phyloP scores from a whole-genome alignment of 805 yeast species.

The Ogataea salicorniae region DNA sequence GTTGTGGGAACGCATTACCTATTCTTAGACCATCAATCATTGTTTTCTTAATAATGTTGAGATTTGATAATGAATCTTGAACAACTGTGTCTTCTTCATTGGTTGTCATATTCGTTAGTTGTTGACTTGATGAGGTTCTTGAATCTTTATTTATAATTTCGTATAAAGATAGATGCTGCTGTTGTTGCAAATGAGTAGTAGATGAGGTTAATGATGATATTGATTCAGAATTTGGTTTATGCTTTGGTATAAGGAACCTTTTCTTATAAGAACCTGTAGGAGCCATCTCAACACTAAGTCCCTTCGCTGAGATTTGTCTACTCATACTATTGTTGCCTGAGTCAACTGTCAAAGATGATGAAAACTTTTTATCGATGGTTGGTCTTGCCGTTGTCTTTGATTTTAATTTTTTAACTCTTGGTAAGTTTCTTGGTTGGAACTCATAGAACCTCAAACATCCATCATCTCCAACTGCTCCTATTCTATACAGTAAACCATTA shows the following conservation, averaged over 20 bases:
- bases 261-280: conserved; percentile 5
- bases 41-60: not conserved
- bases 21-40: not conserved
- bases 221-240: conserved; percentile 21
- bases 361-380: conserved; percentile 9
- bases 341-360: conserved; percentile 11
- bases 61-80: not conserved
- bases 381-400: conserved; percentile 6
- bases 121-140: not conserved
- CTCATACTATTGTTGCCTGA: conserved; percentile 7
- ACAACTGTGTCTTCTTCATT: not conserved
- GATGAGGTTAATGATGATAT: conserved; percentile 28
- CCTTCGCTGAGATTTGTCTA: conserved; percentile 5
- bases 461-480: conserved; percentile 55
- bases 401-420: conserved; percentile 27
- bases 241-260: conserved; percentile 8
- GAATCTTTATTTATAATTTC: conserved; percentile 26
- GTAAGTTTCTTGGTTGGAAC: conserved; percentile 41
- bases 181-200: conserved; percentile 13
- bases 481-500: conserved; percentile 35
- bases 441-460: conserved; percentile 50
- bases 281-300: conserved; percentile 1
- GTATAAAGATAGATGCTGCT: conserved; percentile 20
- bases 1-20: not conserved
- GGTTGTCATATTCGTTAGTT: not conserved